Base-by-base conservation (phyloP, 2,329 filamentous ascomycete species). In the Acarospora socialis region DNA sequence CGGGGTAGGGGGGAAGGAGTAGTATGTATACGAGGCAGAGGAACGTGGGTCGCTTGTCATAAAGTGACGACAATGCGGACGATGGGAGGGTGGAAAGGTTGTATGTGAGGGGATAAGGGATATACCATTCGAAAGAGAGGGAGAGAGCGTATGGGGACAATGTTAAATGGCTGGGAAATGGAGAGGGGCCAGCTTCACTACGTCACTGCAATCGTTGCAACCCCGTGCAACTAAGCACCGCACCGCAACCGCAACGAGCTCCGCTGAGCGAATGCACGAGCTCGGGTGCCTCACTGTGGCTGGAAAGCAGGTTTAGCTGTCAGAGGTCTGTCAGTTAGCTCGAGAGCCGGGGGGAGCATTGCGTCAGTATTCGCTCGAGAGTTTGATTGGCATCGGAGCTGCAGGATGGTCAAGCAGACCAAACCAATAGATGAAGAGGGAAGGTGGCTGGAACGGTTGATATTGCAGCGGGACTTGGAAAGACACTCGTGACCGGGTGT, bases 1-100 rank as follows among this genome's bases (percentile, higher is more conserved):
- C 8, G 41, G 41, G 13, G 41, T 43, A n/a, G 40, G 33, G 14
- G 40, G 40, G 19, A 43, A 43, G 19, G 40, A 43, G 24, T 43
- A 43, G 28, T 43, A 43, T 23, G 40, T 39, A 39, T 43, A 43
- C 15, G 40, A 43, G 28, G 13, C 13, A 12, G 13, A 14, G 13
- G 26, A 29, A n/a, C 26, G 16, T 12, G 13, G 13, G 26, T 29
- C 26, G 26, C 13, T 29, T 5, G 26, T 14, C 26, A 29, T 29
- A 29, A 29, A 29, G 12, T 25, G 16, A 13, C 5, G 23, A 25
- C 12, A 25, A 10, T 12, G 23, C 16, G 4, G 22, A 5, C 16
- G 12, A 7, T 8, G 7, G 23, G 8, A 8, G 23, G 23, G 23
- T 13, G 23, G 23, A 15, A 13, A 15, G 23, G 12, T 25, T 12